Conservation (phyloP, 495 filamentous ascomycete genomes). For the Amphirosellinia nigrospora region DNA sequence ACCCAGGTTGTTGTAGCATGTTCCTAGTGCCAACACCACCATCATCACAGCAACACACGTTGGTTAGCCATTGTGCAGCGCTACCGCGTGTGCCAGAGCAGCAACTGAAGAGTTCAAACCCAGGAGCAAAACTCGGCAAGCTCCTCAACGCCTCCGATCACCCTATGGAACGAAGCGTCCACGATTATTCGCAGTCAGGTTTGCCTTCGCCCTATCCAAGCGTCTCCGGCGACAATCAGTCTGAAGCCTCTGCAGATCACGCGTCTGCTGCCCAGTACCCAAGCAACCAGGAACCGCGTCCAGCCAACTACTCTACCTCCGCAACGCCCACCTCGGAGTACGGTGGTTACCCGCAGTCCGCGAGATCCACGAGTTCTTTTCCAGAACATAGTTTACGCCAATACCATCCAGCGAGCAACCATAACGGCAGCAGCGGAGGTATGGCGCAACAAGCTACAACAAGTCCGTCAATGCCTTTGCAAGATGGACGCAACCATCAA, state of each 20-base stretch:
- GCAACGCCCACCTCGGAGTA: conserved; percentile 90
- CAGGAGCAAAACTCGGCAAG: conserved; percentile 42
- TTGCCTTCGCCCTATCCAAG: conserved; percentile 84
- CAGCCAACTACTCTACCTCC: conserved; percentile 71
- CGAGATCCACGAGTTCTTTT: conserved; percentile 75
- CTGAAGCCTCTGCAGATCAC: conserved; percentile 88
- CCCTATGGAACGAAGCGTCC: conserved; percentile 87
- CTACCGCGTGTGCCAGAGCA: conserved; percentile 37
- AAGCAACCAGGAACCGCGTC: conserved; percentile 77
- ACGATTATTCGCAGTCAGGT: conserved; percentile 99
- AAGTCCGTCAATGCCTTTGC: conserved; percentile 91
- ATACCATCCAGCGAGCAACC: conserved; percentile 75
- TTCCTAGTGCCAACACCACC: conserved; percentile 47
- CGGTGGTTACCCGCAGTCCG: conserved; percentile 76
- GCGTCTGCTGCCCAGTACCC: conserved; percentile 79
- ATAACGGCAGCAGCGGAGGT: conserved; percentile 78
- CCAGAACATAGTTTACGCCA: conserved; percentile 77
- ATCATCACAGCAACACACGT: conserved; percentile 39
- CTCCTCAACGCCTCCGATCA: conserved; percentile 49
- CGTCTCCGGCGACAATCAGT: conserved; percentile 69
- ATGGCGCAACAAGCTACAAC: conserved; percentile 93
- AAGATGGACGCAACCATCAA: conserved; percentile 74
- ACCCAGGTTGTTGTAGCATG: conserved; percentile 48
- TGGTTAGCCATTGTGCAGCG: conserved; percentile 38
- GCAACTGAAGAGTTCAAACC: conserved; percentile 37